Conservation (phyloP, 805 yeast genomes). For the Candida krabiensis region DNA sequence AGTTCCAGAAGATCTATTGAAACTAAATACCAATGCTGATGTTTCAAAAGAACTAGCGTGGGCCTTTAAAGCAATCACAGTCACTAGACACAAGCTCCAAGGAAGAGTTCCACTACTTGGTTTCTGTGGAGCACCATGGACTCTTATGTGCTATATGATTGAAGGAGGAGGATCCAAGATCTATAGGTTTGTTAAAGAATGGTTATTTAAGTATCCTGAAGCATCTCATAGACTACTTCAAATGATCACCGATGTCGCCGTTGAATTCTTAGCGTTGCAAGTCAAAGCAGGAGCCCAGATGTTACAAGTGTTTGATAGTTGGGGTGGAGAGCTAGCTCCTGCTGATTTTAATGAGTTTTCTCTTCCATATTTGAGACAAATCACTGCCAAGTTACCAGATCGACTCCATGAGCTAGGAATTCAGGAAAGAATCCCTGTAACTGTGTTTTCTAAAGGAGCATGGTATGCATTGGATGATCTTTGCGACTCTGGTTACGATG, state of each 20-base stretch:
- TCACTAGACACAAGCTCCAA: conserved; percentile 79
- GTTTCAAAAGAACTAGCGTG: conserved; percentile 79
- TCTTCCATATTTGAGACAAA: conserved; percentile 82
- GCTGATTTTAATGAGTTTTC: conserved; percentile 85
- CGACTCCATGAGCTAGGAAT: conserved; percentile 74
- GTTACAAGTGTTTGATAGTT: conserved; percentile 93
- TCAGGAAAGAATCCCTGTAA: conserved; percentile 73
- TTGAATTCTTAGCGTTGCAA: conserved; percentile 91
- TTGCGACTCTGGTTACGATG: conserved; percentile 78
- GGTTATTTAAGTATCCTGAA: conserved; percentile 82
- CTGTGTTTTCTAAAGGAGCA: conserved; percentile 93
- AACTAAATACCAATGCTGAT: conserved; percentile 59
- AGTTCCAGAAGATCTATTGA: conserved; percentile 61
- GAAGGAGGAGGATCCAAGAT: conserved; percentile 96
- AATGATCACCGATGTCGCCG: conserved; percentile 80
- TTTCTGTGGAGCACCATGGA: conserved; percentile 98
- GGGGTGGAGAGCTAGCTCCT: conserved; percentile 98
- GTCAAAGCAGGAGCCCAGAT: conserved; percentile 98
- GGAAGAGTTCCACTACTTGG: conserved; percentile 96
- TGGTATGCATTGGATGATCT: conserved; percentile 93
- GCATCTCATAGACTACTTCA: conserved; percentile 70
- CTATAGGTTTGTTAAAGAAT: conserved; percentile 87
- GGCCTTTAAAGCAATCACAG: conserved; percentile 92
- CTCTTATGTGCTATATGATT: conserved; percentile 91
- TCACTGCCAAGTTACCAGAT: conserved; percentile 63